Percentiles rank a stretch among this genome's conserved stretches.
phyloP scores from a whole-genome alignment of 768 basidiomycete genomes.

The Calocybe indica region DNA sequence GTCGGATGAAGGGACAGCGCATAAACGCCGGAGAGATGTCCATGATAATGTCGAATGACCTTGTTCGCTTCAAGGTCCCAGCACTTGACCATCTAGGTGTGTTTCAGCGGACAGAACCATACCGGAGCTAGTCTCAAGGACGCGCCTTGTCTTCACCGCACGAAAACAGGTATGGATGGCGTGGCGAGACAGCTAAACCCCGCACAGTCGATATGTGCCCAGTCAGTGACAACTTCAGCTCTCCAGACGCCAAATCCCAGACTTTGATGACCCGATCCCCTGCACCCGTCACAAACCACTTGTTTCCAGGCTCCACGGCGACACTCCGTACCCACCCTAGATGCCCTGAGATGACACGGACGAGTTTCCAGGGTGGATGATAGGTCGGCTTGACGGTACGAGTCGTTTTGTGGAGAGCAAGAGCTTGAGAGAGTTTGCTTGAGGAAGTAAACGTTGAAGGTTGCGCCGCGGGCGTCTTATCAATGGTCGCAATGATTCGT shows the following conservation, averaged over 20 bases:
- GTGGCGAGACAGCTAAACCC: slow-evolving; percentile 84
- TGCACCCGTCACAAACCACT: slow-evolving; percentile 98
- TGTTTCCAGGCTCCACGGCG: slow-evolving; percentile 95
- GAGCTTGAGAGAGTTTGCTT: slow-evolving; percentile 75
- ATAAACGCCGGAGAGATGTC: slow-evolving; percentile 98
- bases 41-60: slow-evolving; percentile 98
- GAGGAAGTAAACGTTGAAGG: slow-evolving; percentile 68
- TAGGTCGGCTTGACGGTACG: slow-evolving; percentile 93
- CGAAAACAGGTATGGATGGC: slow-evolving; percentile 97
- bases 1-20: slow-evolving; percentile 90
- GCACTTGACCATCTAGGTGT: slow-evolving; percentile 92
- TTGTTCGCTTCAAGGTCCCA: slow-evolving; percentile 99
- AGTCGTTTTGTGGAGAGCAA: slow-evolving; percentile 89
- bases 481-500: slow-evolving; percentile 67
- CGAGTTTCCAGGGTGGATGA: slow-evolving; percentile 94
- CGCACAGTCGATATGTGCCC: slow-evolving; percentile 97
- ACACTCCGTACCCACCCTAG: slow-evolving; percentile 96
- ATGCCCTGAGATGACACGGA: slow-evolving; percentile 96
- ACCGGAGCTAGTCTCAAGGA: neutral
- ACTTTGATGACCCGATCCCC: slow-evolving; percentile 98
- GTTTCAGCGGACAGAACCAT: neutral
- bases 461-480: slow-evolving; percentile 61
- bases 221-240: slow-evolving; percentile 92
- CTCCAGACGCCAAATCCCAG: slow-evolving; percentile 97
- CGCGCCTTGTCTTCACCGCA: slow-evolving; percentile 95